phyloP scores from a whole-genome alignment of 2,329 filamentous ascomycete species.

The Phialophora expanda region DNA sequence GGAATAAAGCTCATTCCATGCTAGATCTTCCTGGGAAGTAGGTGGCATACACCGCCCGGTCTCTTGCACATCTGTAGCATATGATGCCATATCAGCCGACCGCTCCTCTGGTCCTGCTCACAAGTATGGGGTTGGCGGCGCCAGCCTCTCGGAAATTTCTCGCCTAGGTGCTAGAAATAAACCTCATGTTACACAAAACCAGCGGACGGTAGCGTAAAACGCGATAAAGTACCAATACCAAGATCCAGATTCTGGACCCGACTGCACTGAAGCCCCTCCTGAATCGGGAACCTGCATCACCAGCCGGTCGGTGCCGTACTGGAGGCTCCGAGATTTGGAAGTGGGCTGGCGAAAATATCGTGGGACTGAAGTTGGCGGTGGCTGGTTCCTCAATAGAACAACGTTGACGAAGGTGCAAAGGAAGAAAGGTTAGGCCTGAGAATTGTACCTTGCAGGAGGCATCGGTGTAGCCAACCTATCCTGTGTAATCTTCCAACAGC shows the following conservation, averaged over 20 bases:
- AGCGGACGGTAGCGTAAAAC: constrained; percentile 5
- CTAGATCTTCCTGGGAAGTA: background rate
- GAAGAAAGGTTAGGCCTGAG: background rate
- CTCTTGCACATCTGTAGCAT: constrained; percentile 17
- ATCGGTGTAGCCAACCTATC: background rate
- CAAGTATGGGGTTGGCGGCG: constrained; percentile 19
- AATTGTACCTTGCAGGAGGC: background rate
- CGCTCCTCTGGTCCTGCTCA: constrained; percentile 12
- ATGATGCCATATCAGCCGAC: constrained; percentile 21
- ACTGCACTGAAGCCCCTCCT: constrained; percentile 9
- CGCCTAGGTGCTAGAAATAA: constrained; percentile 27
- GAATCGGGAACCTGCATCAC: constrained; percentile 18
- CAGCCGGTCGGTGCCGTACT: background rate
- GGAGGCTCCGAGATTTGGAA: background rate
- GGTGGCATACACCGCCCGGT: background rate
- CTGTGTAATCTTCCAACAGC: background rate
- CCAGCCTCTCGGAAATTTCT: constrained; percentile 27
- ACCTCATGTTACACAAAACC: constrained; percentile 15
- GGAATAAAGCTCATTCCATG: constrained; percentile 13
- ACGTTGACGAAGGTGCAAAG: background rate
- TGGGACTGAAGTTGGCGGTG: constrained; percentile 6
- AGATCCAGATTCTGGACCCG: constrained; percentile 18
- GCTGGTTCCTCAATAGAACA: constrained; percentile 10
- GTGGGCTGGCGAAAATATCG: background rate
- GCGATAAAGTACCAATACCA: constrained; percentile 23